Conservation (phyloP, 2,329 filamentous ascomycete species). For the Cladosporium sp. region DNA sequence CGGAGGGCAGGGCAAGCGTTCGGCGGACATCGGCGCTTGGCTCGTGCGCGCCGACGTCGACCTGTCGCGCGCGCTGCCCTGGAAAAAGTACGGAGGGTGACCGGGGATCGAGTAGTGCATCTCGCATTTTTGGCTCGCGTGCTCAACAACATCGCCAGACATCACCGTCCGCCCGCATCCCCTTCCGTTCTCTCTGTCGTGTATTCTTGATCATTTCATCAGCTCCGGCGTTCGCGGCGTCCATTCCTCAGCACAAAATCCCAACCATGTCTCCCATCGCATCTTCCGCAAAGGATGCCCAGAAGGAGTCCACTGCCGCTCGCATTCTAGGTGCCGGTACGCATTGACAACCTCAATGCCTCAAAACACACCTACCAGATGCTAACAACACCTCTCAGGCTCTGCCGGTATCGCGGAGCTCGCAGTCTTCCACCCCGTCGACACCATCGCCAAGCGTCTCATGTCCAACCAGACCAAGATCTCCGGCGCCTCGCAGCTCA, state of each 20-base stretch:
- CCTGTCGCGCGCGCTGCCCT: neutral
- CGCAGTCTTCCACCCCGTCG: constrained; percentile 89
- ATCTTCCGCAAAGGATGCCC: constrained; percentile 49
- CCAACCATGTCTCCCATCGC: constrained; percentile 6
- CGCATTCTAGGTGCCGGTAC: constrained; percentile 89
- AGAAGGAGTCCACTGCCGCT: constrained; percentile 85
- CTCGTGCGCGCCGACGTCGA: neutral
- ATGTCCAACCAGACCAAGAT: constrained; percentile 94
- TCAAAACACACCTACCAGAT: neutral
- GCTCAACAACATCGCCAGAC: constrained; percentile 4
- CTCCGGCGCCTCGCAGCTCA: constrained; percentile 58
- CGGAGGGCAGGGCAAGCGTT: neutral
- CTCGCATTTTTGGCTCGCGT: constrained; percentile 1
- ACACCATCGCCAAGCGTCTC: constrained; percentile 96
- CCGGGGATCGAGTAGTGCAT: neutral
- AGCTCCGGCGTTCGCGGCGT: constrained; percentile 8
- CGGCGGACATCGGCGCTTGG: neutral
- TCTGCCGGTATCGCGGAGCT: constrained; percentile 90
- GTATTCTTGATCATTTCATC: neutral
- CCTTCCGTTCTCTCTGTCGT: neutral
- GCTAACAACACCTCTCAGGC: constrained; percentile 47
- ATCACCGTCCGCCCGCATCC: neutral
- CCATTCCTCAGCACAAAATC: neutral
- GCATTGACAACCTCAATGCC: constrained; percentile 16
- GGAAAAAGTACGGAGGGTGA: neutral